Evolutionary conservation across 2,329 filamentous ascomycete species (phyloP), one percentile per base, ranked within the genome.

Genomic region (Trichocomaceae sp.): DNA sequence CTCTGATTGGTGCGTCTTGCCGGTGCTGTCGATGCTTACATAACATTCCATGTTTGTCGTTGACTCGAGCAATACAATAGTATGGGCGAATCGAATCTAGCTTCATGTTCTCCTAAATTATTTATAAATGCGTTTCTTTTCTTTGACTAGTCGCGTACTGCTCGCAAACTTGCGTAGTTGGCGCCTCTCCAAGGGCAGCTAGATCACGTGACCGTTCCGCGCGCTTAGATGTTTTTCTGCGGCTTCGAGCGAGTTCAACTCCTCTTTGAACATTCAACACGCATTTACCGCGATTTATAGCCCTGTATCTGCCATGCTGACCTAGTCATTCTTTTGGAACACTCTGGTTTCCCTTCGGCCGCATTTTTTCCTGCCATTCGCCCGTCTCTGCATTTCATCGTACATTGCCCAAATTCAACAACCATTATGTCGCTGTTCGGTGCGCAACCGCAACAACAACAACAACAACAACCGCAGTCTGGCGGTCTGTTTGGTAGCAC

Each of bases 381-480:
- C 9, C n/a, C n/a, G 49, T 20, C 29, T 39, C 31, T 17, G 7
- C 15, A 42, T 12, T 31, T 13, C 17, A 17, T 48, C 29, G 47
- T 47, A 23, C 12, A 45, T 47, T 45, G 26, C 15, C 17, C 33
- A 29, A n/a, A 29, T 33, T n/a, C 26, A 53, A 31, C 12, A 35
- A 35, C 44, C 58, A 61, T 48, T 52, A 74, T 72, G 69, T 73
- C 73, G 53, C 66, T 75, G 15, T 75, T 75, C 58, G 70, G 66
- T 50, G 62, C 52, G n/a, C 55, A 57, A 44, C 31, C 50, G 33
- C 60, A 63, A 50, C 52, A 62, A 47, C n/a, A n/a, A n/a, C n/a
- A n/a, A n/a, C 64, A 61, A 23, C 52, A 62, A 47, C 64, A 61
- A 23, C 51, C 53, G 46, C 51, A 59, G 41, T 63, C 64, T 33